Percentiles rank a stretch among this genome's conserved stretches.
Conservation (phyloP, 345 rosid genomes). For the Gossypium rotundifolium region DNA sequence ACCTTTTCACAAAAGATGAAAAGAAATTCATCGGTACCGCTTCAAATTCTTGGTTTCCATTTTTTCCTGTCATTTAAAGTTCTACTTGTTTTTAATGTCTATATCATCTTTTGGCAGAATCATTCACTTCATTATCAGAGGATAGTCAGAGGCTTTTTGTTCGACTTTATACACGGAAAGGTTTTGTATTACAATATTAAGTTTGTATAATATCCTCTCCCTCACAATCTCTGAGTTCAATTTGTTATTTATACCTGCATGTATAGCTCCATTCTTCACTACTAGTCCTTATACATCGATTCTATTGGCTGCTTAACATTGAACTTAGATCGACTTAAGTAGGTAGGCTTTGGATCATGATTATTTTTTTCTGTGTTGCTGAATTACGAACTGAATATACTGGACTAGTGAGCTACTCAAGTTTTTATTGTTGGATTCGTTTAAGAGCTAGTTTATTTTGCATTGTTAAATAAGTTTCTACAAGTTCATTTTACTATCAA, state of each 20-base stretch:
- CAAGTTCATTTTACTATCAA: neutral
- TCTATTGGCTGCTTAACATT: neutral
- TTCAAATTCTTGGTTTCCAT: constrained; percentile 10
- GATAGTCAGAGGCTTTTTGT: constrained; percentile 85
- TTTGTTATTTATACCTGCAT: neutral
- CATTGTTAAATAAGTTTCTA: neutral
- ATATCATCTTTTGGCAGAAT: constrained; percentile 46
- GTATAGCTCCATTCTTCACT: neutral
- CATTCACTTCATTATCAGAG: constrained; percentile 51
- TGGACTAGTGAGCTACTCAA: neutral
- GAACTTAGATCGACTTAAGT: neutral
- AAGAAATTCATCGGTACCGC: constrained; percentile 55
- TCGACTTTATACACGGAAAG: constrained; percentile 83
- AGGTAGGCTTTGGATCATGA: neutral
- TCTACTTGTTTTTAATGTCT: constrained; percentile 4
- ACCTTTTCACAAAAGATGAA: constrained; percentile 64
- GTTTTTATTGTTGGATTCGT: neutral
- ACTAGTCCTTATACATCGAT: neutral
- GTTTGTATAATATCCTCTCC: neutral
- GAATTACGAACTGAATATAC: neutral
- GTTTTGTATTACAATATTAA: constrained; percentile 24
- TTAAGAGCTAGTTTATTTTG: neutral
- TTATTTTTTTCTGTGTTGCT: neutral
- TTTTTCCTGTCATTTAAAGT: neutral
- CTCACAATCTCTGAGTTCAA: neutral